Percentiles rank a stretch among this genome's conserved stretches.
Evolutionary conservation across 768 basidiomycete genomes (phyloP).

Genomic region (Rhizopogon vinicolor): DNA sequence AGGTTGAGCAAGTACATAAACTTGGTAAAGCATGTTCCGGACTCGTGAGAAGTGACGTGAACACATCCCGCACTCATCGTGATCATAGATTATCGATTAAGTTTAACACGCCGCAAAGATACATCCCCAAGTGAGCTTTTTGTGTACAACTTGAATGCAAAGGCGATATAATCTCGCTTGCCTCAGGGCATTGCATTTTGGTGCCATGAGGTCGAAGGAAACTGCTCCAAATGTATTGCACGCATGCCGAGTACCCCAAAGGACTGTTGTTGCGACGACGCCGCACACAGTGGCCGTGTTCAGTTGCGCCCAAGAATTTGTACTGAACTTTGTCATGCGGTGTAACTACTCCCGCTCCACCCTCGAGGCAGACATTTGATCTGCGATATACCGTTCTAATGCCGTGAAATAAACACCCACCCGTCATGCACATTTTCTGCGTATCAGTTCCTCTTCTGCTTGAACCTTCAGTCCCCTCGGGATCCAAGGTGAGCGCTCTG

Average conservation of each 20-base stretch:
- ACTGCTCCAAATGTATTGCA: not conserved
- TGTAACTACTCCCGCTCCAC: not conserved
- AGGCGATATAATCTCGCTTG: not conserved
- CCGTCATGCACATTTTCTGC: not conserved
- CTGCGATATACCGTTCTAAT: not conserved
- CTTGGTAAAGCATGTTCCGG: not conserved
- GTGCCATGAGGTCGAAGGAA: not conserved
- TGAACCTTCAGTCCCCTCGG: not conserved
- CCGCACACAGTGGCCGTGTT: not conserved
- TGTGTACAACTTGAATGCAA: not conserved
- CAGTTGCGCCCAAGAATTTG: not conserved
- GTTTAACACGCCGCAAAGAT: not conserved
- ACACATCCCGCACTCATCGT: not conserved
- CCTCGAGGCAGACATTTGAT: not conserved
- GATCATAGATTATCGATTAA: not conserved
- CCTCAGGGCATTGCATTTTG: not conserved
- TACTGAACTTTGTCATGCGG: not conserved
- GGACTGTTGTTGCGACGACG: conserved; percentile 1
- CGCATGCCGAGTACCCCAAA: not conserved
- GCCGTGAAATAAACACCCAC: not conserved
- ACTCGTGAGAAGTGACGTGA: not conserved
- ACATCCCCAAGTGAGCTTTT: not conserved
- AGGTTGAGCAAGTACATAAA: no score
- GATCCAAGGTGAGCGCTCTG: not conserved
- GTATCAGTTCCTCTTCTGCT: not conserved